Percentiles rank a stretch among this genome's conserved stretches.
These are phyloP conservation scores for Salix dunnii DNA, from an alignment of 345 rosid species.

Conservation along the genomic window DNA sequence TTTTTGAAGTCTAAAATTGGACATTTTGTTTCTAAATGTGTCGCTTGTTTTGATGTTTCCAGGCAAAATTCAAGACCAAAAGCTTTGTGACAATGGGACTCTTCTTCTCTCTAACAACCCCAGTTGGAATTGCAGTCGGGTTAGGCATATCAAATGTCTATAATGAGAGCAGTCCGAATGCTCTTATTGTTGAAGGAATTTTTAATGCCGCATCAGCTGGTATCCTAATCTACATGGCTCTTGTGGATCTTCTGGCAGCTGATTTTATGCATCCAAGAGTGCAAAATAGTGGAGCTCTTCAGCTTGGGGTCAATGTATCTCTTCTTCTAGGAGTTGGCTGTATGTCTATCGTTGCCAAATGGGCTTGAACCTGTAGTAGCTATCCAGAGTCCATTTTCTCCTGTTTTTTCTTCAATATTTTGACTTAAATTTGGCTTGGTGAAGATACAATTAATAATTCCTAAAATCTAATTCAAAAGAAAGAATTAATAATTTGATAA, in stretches of 20 bases:
- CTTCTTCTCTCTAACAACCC: constrained; percentile 48
- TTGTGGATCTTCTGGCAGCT: constrained; percentile 44
- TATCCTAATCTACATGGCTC: constrained; percentile 39
- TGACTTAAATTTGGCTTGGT: too few relatives aligned
- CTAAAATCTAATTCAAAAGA: too few relatives aligned
- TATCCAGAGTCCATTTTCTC: neutral
- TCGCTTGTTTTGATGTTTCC: neutral
- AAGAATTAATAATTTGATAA: too few relatives aligned
- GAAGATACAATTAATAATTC: too few relatives aligned
- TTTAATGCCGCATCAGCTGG: constrained; percentile 38
- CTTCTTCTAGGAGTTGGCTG: constrained; percentile 18
- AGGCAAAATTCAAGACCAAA: constrained; percentile 40
- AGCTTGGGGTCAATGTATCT: constrained; percentile 12
- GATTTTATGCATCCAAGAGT: constrained; percentile 45
- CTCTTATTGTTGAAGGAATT: constrained; percentile 40
- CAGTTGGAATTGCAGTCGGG: constrained; percentile 40
- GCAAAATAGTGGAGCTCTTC: constrained; percentile 33
- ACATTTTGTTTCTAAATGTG: too few relatives aligned
- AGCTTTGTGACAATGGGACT: constrained; percentile 26
- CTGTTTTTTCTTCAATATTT: neutral
- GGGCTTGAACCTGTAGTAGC: neutral
- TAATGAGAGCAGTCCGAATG: constrained; percentile 31
- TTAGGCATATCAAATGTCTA: constrained; percentile 34
- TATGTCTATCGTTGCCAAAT: constrained; percentile 14
- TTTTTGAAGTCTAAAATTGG: too few relatives aligned